A percentile compares a stretch with the other conserved stretches of the same genome.
Evolutionary conservation across 1,139 yeast genomes (phyloP).

Genomic region (Diutina neorugosa): DNA sequence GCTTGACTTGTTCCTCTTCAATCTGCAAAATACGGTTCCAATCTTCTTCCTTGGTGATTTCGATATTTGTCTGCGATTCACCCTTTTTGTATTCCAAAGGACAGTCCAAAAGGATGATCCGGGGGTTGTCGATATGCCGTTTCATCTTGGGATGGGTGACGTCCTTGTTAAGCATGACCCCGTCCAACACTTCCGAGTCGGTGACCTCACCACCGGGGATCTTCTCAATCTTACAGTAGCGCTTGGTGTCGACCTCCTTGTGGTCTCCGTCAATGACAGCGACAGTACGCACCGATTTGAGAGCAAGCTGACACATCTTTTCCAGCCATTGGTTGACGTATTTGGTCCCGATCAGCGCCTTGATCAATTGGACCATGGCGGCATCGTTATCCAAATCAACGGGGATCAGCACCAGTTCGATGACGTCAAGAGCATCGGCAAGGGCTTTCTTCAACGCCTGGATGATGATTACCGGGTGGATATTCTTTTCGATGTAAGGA

Average conservation of each 20-base stretch:
- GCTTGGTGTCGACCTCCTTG: slow-evolving; percentile 84
- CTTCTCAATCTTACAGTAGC: slow-evolving; percentile 89
- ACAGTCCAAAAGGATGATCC: slow-evolving; percentile 82
- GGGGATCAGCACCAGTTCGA: slow-evolving; percentile 73
- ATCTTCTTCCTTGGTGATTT: slow-evolving; percentile 91
- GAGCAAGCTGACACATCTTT: slow-evolving; percentile 81
- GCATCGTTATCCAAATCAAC: slow-evolving; percentile 75
- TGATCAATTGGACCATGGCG: slow-evolving; percentile 78
- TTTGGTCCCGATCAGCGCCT: slow-evolving; percentile 93
- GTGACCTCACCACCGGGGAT: slow-evolving; percentile 96
- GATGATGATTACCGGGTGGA: slow-evolving; percentile 93
- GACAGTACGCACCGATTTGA: slow-evolving; percentile 82
- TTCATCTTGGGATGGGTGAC: slow-evolving; percentile 98
- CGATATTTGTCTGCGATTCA: slow-evolving; percentile 96
- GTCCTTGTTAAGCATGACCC: slow-evolving; percentile 89
- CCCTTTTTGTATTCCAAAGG: slow-evolving; percentile 98
- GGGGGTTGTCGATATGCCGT: slow-evolving; percentile 77
- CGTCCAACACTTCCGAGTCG: slow-evolving; percentile 79
- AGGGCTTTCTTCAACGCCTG: slow-evolving; percentile 90
- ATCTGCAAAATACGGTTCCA: slow-evolving; percentile 93
- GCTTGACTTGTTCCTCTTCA: slow-evolving; percentile 93
- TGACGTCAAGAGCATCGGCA: slow-evolving; percentile 79
- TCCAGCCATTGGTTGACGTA: slow-evolving; percentile 87
- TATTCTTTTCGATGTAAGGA: slow-evolving; percentile 86
- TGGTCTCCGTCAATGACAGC: slow-evolving; percentile 52